These are phyloP conservation scores for Coelastrella sp. DNA, from an alignment of 139 green algal species.

Conservation along the genomic window DNA sequence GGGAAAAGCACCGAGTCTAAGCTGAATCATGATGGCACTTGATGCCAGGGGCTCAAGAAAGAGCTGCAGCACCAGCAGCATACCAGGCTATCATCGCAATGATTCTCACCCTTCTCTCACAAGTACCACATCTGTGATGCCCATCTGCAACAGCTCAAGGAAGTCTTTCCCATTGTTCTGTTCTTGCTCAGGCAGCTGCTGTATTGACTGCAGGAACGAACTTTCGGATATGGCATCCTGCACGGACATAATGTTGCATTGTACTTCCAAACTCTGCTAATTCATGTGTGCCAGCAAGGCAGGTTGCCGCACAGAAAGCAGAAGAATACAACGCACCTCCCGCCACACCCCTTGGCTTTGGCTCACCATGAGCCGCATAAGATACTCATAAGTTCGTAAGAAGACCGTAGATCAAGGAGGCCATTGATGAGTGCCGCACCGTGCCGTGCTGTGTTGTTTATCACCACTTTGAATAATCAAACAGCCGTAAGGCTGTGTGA, in stretches of 20 bases:
- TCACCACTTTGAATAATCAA: too few species aligned
- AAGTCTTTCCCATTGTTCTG: conserved; percentile 22
- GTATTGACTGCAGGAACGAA: background rate
- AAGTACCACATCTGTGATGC: conserved; percentile 10
- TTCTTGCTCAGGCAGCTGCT: background rate
- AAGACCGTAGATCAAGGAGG: background rate
- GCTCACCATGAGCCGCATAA: background rate
- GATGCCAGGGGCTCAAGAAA: too few species aligned
- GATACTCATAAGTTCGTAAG: background rate
- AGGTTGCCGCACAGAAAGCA: background rate
- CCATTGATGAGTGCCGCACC: too few species aligned
- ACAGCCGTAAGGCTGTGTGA: too few species aligned
- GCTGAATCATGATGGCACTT: background rate
- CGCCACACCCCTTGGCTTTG: background rate
- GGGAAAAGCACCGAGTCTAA: background rate
- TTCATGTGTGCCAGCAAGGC: background rate
- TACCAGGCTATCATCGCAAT: background rate
- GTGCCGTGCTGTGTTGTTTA: too few species aligned
- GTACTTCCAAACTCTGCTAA: background rate
- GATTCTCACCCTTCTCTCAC: conserved; percentile 30
- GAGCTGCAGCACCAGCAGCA: background rate
- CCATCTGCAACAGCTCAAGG: background rate
- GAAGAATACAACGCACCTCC: background rate
- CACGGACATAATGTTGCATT: background rate
- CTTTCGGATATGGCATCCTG: background rate